phyloP scores from a whole-genome alignment of 257 asterid species.

The Nicotiana attenuata region DNA sequence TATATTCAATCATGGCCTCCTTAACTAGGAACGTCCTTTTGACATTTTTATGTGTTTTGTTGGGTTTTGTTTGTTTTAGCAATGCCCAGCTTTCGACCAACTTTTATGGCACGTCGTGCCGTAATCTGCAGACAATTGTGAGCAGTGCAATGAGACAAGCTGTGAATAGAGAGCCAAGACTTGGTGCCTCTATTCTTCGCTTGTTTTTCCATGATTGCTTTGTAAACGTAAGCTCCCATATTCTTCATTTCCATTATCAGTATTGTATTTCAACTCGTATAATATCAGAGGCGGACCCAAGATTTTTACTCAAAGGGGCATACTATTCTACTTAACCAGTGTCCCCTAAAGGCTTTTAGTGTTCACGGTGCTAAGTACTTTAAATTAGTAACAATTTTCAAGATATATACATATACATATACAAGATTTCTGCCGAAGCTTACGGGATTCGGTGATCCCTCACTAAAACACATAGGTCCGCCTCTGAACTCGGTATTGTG shows the following conservation, averaged over 20 bases:
- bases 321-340: too few species aligned
- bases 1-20: conserved; percentile 19
- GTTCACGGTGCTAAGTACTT: too few species aligned
- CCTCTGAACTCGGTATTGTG: too few species aligned
- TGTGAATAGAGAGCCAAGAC: conserved; percentile 30
- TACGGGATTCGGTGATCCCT: too few species aligned
- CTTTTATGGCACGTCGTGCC: conserved; percentile 43
- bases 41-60: conserved; percentile 8
- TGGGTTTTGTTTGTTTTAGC: conserved; percentile 11
- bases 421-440: too few species aligned
- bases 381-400: too few species aligned
- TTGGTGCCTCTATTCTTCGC: conserved; percentile 55
- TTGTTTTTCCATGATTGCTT: conserved; percentile 66
- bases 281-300: too few species aligned
- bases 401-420: too few species aligned
- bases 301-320: too few species aligned
- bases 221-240: conserved; percentile 32
- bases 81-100: conserved; percentile 46
- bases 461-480: too few species aligned
- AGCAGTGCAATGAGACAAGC: conserved; percentile 38
- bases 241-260: neutral
- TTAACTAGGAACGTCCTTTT: conserved; percentile 4
- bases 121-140: conserved; percentile 35
- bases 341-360: too few species aligned
- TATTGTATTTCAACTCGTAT: neutral